phyloP scores from a whole-genome alignment of 2,329 filamentous ascomycete genomes.

The Stachybotrys elegans region DNA sequence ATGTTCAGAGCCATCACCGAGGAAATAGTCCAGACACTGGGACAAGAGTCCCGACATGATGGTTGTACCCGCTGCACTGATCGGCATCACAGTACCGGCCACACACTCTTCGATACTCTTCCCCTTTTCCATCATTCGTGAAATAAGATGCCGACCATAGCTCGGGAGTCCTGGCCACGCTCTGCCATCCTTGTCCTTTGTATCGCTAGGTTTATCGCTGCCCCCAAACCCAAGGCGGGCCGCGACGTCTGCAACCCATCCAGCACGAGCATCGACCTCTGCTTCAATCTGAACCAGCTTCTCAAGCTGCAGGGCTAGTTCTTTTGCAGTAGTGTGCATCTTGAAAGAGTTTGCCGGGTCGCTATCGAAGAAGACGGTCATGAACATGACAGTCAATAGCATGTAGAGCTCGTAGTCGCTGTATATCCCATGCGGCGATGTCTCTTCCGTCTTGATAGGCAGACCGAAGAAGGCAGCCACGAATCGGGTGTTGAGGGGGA shows the following conservation, averaged over 20 bases:
- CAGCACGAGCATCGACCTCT: background rate
- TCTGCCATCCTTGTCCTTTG: background rate
- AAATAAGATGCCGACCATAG: background rate
- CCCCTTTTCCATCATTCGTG: background rate
- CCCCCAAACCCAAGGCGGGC: background rate
- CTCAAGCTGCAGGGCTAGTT: background rate
- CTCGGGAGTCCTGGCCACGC: background rate
- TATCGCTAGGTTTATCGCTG: background rate
- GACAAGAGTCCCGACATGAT: constrained; percentile 1
- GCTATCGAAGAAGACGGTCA: background rate
- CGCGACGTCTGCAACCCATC: background rate
- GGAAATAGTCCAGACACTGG: constrained; percentile 1
- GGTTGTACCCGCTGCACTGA: background rate
- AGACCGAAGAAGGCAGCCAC: background rate
- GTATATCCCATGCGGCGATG: background rate
- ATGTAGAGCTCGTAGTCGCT: background rate
- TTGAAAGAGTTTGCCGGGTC: constrained; percentile 1
- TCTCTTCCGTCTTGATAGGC: background rate
- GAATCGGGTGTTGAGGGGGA: constrained; percentile 1
- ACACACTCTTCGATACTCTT: constrained; percentile 1
- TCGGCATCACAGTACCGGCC: background rate
- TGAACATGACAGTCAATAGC: background rate
- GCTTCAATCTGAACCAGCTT: background rate
- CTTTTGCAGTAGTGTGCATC: background rate
- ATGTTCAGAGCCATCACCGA: background rate